Percentiles rank a stretch among this genome's conserved stretches.
Conservation (phyloP, 306 rosid species). For the Gastrolobium villosum region DNA sequence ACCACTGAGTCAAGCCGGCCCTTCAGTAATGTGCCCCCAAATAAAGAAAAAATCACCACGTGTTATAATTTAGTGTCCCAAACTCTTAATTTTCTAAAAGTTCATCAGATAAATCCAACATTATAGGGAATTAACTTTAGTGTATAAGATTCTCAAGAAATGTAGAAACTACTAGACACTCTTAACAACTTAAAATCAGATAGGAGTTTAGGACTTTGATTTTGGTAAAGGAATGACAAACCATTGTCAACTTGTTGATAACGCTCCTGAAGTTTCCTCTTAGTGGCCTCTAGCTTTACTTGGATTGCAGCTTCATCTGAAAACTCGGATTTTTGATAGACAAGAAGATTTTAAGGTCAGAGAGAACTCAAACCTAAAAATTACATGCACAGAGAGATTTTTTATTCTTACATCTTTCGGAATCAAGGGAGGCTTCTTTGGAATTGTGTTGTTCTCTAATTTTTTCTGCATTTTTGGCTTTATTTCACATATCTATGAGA, state of each 20-base stretch:
- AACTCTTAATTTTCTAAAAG: neutral
- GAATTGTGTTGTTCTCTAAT: constrained; percentile 51
- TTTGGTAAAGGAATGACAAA: constrained; percentile 43
- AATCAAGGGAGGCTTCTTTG: constrained; percentile 57
- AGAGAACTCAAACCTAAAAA: constrained; percentile 27
- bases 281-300: constrained; percentile 90
- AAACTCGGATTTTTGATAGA: constrained; percentile 59
- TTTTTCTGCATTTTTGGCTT: constrained; percentile 58
- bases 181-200: neutral
- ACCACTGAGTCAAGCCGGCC: no score
- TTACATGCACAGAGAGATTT: neutral
- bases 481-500: no score
- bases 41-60: neutral
- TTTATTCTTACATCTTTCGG: constrained; percentile 68
- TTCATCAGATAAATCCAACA: constrained; percentile 26
- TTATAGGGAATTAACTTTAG: neutral
- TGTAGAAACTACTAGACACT: neutral
- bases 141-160: neutral
- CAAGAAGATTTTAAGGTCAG: constrained; percentile 49
- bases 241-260: constrained; percentile 97
- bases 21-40: no score
- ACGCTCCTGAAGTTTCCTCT: constrained; percentile 93
- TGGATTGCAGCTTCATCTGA: constrained; percentile 72
- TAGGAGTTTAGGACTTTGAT: neutral
- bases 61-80: neutral